phyloP scores from a whole-genome alignment of 345 rosid genomes.

The Stellera chamaejasme region DNA sequence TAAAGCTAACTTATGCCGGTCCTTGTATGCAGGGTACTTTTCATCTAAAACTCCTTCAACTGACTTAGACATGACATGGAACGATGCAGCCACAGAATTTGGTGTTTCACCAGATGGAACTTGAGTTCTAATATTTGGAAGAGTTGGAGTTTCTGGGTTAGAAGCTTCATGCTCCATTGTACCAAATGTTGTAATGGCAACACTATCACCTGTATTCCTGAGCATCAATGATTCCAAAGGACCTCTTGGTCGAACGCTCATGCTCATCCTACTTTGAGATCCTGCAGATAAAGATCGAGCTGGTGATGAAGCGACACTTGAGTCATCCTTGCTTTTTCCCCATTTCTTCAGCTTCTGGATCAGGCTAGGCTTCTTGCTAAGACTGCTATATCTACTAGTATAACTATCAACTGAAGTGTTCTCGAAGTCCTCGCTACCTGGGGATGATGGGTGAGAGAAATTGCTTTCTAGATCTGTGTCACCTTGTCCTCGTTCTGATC shows the following conservation, averaged over 20 bases:
- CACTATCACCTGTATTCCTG: conserved; percentile 71
- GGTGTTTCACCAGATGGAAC: conserved; percentile 41
- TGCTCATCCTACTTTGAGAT: conserved; percentile 70
- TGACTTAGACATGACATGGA: conserved; percentile 88
- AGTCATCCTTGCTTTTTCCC: conserved; percentile 89
- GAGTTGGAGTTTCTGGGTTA: conserved; percentile 48
- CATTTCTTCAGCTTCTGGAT: conserved; percentile 85
- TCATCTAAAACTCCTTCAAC: conserved; percentile 67
- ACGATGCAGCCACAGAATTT: conserved; percentile 63
- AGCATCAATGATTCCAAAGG: conserved; percentile 88
- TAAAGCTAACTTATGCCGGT: conserved; percentile 79
- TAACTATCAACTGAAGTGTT: conserved; percentile 82
- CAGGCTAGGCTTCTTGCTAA: conserved; percentile 67
- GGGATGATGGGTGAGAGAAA: conserved; percentile 86
- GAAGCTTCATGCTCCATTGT: conserved; percentile 47
- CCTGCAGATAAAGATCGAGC: conserved; percentile 67
- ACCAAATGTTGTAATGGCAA: conserved; percentile 86
- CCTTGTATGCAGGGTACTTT: conserved; percentile 90
- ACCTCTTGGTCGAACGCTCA: conserved; percentile 56
- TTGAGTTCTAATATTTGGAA: conserved; percentile 49
- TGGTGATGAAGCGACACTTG: conserved; percentile 56
- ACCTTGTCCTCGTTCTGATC: conserved; percentile 91
- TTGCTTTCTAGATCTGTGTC: conserved; percentile 89
- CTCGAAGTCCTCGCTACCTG: conserved; percentile 91
- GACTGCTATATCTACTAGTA: conserved; percentile 58